phyloP scores from a whole-genome alignment of 306 rosid species.

The Geum urbanum region DNA sequence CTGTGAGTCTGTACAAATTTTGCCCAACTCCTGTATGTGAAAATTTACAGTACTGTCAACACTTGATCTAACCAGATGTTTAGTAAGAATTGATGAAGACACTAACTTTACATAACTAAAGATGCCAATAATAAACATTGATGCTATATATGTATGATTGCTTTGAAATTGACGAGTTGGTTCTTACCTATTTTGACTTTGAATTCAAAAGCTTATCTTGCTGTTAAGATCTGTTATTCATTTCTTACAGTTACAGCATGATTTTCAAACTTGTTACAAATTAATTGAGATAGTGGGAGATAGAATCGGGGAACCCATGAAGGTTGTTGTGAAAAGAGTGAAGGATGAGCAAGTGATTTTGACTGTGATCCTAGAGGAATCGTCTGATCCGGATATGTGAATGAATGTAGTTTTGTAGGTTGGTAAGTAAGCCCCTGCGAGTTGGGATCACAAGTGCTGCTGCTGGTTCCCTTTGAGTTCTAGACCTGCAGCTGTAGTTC shows the following conservation, averaged over 20 bases:
- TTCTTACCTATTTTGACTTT: background rate
- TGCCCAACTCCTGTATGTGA: background rate
- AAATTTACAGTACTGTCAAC: background rate
- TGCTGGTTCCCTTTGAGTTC: too few relatives aligned
- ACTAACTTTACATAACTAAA: background rate
- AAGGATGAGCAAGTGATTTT: constrained; percentile 39
- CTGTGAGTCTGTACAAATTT: too few relatives aligned
- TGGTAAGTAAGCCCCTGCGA: too few relatives aligned
- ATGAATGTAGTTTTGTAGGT: too few relatives aligned
- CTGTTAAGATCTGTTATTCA: background rate
- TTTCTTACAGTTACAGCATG: too few relatives aligned
- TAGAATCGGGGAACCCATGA: constrained; percentile 56
- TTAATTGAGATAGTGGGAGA: constrained; percentile 71
- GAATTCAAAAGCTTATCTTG: background rate
- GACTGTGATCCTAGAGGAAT: constrained; percentile 66
- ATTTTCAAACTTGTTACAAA: constrained; percentile 39
- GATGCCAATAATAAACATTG: background rate
- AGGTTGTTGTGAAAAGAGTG: constrained; percentile 56
- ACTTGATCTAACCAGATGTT: too few relatives aligned
- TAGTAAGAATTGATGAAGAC: background rate
- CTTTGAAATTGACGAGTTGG: background rate
- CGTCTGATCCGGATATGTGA: constrained; percentile 44
- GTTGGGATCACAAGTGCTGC: too few relatives aligned
- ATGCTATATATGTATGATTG: background rate
- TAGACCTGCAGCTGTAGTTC: too few relatives aligned